Conservation (phyloP, 2,329 filamentous ascomycete species). For the Apiospora rasikravindrae region DNA sequence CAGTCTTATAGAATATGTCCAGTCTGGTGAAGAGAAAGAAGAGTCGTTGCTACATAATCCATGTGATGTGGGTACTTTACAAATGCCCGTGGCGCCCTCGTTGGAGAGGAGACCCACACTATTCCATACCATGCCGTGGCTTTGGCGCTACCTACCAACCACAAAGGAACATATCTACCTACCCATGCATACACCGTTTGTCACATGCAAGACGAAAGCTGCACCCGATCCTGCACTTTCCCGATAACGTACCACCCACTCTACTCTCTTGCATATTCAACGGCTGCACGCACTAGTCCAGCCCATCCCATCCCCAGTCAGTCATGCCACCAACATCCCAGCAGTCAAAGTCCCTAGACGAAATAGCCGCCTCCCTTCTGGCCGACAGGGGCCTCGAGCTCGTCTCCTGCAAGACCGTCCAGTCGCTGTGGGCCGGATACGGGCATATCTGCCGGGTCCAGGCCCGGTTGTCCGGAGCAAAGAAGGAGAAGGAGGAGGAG, state of each 20-base stretch:
- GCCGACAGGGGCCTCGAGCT: conserved; percentile 40
- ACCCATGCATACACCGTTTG: neutral
- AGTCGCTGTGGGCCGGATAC: conserved; percentile 58
- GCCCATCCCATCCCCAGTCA: neutral
- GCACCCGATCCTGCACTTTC: neutral
- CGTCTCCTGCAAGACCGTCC: conserved; percentile 44
- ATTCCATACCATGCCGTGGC: neutral
- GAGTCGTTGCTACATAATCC: neutral
- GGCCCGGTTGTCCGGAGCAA: conserved; percentile 41
- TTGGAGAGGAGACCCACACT: neutral
- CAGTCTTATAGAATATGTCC: neutral
- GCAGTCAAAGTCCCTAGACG: conserved; percentile 1
- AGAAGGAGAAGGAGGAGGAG: conserved; percentile 25
- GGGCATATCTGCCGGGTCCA: conserved; percentile 61
- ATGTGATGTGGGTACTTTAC: neutral
- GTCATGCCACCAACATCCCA: neutral
- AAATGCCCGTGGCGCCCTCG: neutral
- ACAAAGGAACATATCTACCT: neutral
- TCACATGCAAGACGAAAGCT: neutral
- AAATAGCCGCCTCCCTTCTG: conserved; percentile 22
- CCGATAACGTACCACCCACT: neutral
- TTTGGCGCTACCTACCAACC: neutral
- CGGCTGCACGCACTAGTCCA: neutral
- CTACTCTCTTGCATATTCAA: neutral
- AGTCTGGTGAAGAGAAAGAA: neutral